Evolutionary conservation across 352 stramenopile genomes (phyloP).

Genomic region (Phytopythium litorale): DNA sequence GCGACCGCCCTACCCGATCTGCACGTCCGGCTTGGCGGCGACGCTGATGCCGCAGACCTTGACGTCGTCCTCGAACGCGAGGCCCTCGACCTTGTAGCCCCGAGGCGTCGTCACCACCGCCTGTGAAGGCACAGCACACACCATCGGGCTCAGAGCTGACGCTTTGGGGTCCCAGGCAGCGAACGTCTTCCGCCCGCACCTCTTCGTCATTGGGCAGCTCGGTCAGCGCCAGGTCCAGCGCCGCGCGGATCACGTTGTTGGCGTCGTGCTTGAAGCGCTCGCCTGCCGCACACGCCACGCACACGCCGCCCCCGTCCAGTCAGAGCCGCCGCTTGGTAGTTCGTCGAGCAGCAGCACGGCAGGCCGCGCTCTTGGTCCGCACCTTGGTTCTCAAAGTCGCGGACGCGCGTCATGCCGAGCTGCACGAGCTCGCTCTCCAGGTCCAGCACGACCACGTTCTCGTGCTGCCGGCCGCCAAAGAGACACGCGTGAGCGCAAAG

Average conservation of each 20-base stretch:
- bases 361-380: not conserved
- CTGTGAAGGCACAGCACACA: constrained; percentile 15
- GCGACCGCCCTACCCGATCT: constrained; percentile 28
- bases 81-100: constrained; percentile 65
- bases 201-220: constrained; percentile 81
- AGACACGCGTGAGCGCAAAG: not conserved
- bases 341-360: too few species aligned
- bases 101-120: constrained; percentile 70
- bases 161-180: not conserved
- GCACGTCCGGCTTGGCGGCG: constrained; percentile 36
- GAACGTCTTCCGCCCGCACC: constrained; percentile 12
- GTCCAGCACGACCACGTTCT: constrained; percentile 84
- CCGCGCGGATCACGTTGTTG: constrained; percentile 61
- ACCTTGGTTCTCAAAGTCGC: constrained; percentile 70
- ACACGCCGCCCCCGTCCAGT: not conserved
- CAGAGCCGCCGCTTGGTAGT: not conserved
- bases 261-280: constrained; percentile 70
- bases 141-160: too few species aligned
- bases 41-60: constrained; percentile 76
- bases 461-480: constrained; percentile 42
- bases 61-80: constrained; percentile 74
- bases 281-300: constrained; percentile 15
- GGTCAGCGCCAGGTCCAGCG: constrained; percentile 68
- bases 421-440: constrained; percentile 85
- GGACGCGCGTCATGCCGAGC: constrained; percentile 75